phyloP scores from a whole-genome alignment of 371 early-diverging fungal genomes.

The Amoeboaphelidium occidentale region DNA sequence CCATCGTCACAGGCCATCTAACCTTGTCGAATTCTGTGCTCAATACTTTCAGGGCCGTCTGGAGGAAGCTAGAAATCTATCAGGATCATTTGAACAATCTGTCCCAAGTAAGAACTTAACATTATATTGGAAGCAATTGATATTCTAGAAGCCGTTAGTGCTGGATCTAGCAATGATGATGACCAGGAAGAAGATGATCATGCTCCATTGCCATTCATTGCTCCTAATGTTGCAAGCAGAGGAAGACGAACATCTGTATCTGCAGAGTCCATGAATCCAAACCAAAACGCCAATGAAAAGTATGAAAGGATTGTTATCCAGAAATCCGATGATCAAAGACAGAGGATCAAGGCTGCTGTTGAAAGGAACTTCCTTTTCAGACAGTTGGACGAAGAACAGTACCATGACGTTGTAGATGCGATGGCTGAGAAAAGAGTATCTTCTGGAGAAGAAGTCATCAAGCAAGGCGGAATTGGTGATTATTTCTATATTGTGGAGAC shows the following conservation, averaged over 20 bases:
- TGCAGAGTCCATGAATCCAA: constrained; percentile 87
- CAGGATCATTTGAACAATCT: not conserved
- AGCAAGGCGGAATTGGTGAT: constrained; percentile 89
- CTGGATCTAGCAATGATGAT: constrained; percentile 24
- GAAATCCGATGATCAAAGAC: constrained; percentile 53
- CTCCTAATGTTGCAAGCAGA: constrained; percentile 11
- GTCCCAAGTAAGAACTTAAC: not conserved
- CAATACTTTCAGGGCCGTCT: constrained; percentile 55
- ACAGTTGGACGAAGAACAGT: constrained; percentile 81
- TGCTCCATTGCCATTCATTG: constrained; percentile 10
- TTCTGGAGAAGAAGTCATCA: constrained; percentile 53
- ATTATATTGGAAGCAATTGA: not conserved
- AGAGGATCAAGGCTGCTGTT: constrained; percentile 53
- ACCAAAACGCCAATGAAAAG: constrained; percentile 27
- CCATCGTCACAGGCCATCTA: constrained; percentile 29
- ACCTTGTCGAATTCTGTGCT: constrained; percentile 73
- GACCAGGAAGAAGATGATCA: constrained; percentile 28
- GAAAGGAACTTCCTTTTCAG: constrained; percentile 75
- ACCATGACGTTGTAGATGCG: constrained; percentile 77
- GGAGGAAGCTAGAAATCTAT: constrained; percentile 22
- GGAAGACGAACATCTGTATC: constrained; percentile 83
- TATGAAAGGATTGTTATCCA: constrained; percentile 52
- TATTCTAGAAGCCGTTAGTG: too few relatives aligned
- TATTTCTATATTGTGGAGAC: constrained; percentile 91
- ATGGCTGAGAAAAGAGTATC: constrained; percentile 71